These are phyloP conservation scores for Nakaseomyces kungkrabaensis DNA, from an alignment of 1,139 yeast species.

Conservation along the genomic window DNA sequence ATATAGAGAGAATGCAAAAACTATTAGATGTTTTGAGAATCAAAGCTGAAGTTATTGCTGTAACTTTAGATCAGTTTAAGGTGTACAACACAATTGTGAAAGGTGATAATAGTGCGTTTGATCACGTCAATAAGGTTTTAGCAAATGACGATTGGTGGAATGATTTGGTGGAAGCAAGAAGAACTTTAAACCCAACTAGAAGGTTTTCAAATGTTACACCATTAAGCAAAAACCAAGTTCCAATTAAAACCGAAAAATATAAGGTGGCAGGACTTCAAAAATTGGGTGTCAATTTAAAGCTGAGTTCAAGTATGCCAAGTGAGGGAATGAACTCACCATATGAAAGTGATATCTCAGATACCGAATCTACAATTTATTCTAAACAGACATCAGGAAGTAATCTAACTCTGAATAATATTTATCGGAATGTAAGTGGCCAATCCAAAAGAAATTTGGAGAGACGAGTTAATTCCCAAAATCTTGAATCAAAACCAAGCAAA, in stretches of 20 bases:
- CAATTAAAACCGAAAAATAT: slow-evolving; percentile 25
- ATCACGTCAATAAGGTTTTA: slow-evolving; percentile 30
- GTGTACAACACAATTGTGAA: slow-evolving; percentile 69
- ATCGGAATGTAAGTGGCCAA: neutral
- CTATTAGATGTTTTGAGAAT: slow-evolving; percentile 71
- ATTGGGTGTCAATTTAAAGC: slow-evolving; percentile 64
- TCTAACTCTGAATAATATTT: neutral
- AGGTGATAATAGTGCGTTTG: slow-evolving; percentile 38
- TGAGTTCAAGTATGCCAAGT: slow-evolving; percentile 48
- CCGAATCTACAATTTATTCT: slow-evolving; percentile 8
- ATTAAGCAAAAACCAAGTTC: slow-evolving; percentile 12
- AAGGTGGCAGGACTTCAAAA: slow-evolving; percentile 54
- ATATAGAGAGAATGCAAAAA: slow-evolving; percentile 47
- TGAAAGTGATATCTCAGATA: slow-evolving; percentile 15
- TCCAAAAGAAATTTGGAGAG: slow-evolving; percentile 9
- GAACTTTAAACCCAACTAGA: slow-evolving; percentile 27
- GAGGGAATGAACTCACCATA: slow-evolving; percentile 10
- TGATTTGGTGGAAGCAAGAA: slow-evolving; percentile 49
- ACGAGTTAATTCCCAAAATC: slow-evolving; percentile 26
- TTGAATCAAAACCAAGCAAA: slow-evolving; percentile 5
- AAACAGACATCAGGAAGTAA: slow-evolving; percentile 9
- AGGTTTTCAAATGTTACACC: slow-evolving; percentile 22
- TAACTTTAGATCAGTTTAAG: slow-evolving; percentile 55
- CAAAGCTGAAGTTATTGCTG: slow-evolving; percentile 64
- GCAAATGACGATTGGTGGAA: slow-evolving; percentile 53